Conservation (phyloP, 495 filamentous ascomycete genomes). For the Peziza echinospora region DNA sequence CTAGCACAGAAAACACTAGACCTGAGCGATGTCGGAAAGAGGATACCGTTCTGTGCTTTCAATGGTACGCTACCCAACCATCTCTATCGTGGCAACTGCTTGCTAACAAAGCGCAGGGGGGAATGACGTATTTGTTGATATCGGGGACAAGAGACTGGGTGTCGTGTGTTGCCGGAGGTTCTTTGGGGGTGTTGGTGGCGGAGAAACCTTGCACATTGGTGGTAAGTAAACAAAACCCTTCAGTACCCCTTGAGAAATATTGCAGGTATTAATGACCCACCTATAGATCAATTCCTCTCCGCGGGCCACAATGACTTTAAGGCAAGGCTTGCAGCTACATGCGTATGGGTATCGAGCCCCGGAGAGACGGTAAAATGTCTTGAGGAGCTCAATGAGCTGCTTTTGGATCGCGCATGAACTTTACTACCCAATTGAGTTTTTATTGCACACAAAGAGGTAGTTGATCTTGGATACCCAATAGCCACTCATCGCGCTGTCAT, state of each 20-base stretch:
- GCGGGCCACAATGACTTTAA: slow-evolving; percentile 97
- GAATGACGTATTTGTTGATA: slow-evolving; percentile 95
- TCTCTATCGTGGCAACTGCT: slow-evolving; percentile 14
- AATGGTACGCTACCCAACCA: slow-evolving; percentile 30
- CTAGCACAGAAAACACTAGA: slow-evolving; percentile 83
- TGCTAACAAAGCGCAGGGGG: slow-evolving; percentile 29
- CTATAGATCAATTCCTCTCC: slow-evolving; percentile 77
- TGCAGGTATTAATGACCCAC: no score
- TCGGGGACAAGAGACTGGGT: slow-evolving; percentile 92
- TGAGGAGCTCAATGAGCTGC: slow-evolving; percentile 48
- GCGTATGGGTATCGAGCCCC: slow-evolving; percentile 82
- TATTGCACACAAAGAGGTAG: no score
- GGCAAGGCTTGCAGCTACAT: slow-evolving; percentile 42
- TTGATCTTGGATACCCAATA: no score
- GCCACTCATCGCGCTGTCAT: no score
- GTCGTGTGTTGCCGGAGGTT: slow-evolving; percentile 82
- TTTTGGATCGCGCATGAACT: no score
- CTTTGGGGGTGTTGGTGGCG: slow-evolving; percentile 49
- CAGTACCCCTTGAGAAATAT: no score
- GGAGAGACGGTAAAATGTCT: slow-evolving; percentile 70
- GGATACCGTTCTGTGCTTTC: slow-evolving; percentile 90
- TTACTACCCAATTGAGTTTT: no score
- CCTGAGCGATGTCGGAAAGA: slow-evolving; percentile 42
- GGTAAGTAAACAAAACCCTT: no score
- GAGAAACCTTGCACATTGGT: slow-evolving; percentile 22